A percentile compares a stretch with the other conserved stretches of the same genome.
phyloP scores from a whole-genome alignment of 2,329 filamentous ascomycete species.

The Colletotrichum costaricense region DNA sequence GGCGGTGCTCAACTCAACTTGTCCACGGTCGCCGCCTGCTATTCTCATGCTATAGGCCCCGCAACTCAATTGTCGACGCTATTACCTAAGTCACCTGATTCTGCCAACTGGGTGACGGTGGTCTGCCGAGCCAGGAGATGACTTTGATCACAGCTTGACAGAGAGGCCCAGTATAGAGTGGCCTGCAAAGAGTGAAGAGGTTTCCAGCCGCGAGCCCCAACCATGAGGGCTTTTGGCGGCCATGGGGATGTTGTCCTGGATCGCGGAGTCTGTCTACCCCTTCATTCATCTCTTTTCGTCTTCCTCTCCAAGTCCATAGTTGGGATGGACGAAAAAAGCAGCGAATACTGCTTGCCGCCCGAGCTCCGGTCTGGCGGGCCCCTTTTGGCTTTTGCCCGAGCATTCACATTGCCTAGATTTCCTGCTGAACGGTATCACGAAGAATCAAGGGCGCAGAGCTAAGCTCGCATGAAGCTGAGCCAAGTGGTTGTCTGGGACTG shows the following conservation, averaged over 20 bases:
- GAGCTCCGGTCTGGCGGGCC: background rate
- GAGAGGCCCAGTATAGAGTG: constrained; percentile 13
- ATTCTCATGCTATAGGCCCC: constrained; percentile 16
- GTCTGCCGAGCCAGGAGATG: background rate
- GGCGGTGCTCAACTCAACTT: constrained; percentile 7
- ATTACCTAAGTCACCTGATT: constrained; percentile 29
- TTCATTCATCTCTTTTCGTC: constrained; percentile 1
- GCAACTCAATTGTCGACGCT: constrained; percentile 8
- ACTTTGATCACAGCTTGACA: constrained; percentile 21
- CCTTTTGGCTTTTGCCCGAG: background rate
- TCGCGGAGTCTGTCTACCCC: constrained; percentile 7
- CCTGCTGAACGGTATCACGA: constrained; percentile 11
- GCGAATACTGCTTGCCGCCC: constrained; percentile 15
- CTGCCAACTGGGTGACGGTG: constrained; percentile 2
- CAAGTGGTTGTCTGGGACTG: constrained; percentile 20
- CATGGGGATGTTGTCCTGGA: constrained; percentile 6
- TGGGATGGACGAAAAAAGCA: constrained; percentile 27
- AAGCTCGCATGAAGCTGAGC: constrained; percentile 26
- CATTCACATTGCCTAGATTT: background rate
- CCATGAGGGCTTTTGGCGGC: constrained; percentile 14
- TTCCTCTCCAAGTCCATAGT: background rate
- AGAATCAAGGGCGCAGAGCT: background rate
- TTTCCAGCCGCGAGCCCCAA: background rate
- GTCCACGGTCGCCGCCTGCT: background rate
- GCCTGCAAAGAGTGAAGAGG: constrained; percentile 12